phyloP scores from a whole-genome alignment of 1,284 basidiomycete species.

The Omphalotus olearius region DNA sequence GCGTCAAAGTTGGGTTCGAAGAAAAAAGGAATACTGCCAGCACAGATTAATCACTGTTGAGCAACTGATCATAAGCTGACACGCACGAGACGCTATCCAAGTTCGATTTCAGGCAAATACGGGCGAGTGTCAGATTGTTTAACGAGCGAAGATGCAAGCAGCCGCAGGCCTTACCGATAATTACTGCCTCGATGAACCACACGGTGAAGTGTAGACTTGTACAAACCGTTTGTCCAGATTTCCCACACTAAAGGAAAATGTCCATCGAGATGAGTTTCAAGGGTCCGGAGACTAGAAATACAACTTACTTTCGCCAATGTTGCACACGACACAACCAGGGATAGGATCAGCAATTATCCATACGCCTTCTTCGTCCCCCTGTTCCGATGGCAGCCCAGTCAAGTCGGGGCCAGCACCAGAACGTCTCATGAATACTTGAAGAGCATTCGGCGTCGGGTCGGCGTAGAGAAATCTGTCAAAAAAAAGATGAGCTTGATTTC shows the following conservation, averaged over 20 bases:
- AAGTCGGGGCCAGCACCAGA: constrained; percentile 29
- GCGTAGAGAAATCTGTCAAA: constrained; percentile 75
- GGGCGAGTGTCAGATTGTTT: background rate
- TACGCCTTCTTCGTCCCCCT: constrained; percentile 51
- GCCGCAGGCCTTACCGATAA: constrained; percentile 50
- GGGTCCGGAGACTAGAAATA: background rate
- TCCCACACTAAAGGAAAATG: constrained; percentile 69
- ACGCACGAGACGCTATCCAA: constrained; percentile 56
- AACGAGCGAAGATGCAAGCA: constrained; percentile 5
- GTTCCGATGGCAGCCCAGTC: constrained; percentile 40
- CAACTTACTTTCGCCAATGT: constrained; percentile 76
- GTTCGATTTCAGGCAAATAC: background rate
- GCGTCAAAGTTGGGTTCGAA: constrained; percentile 82
- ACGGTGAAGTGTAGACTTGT: constrained; percentile 70
- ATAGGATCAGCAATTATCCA: constrained; percentile 83
- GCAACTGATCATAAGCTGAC: background rate
- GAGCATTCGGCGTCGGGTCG: constrained; percentile 71
- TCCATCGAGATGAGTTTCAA: background rate
- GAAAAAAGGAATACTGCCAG: constrained; percentile 72
- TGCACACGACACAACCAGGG: constrained; percentile 75
- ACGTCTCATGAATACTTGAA: constrained; percentile 74
- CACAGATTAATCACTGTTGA: constrained; percentile 1
- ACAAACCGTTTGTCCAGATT: constrained; percentile 79
- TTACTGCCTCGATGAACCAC: constrained; percentile 70
- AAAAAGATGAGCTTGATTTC: background rate